A percentile compares a stretch with the other conserved stretches of the same genome.
Conservation (phyloP, 2,329 filamentous ascomycete species). For the Orbilia oligospora region DNA sequence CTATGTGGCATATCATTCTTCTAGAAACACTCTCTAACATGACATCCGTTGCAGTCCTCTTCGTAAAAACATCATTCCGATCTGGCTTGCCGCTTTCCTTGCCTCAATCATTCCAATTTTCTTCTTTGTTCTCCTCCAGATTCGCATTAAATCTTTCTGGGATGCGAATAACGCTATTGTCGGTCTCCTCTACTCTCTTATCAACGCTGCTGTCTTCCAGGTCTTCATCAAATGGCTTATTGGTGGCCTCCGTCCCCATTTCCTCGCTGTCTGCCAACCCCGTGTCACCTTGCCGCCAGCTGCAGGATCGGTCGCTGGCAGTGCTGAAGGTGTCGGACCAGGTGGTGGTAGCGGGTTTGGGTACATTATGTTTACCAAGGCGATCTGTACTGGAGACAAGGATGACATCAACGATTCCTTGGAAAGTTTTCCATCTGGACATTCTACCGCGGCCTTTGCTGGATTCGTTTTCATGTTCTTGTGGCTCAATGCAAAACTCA, state of each 20-base stretch:
- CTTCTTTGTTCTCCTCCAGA: constrained; percentile 76
- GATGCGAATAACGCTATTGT: constrained; percentile 79
- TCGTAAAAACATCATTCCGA: constrained; percentile 79
- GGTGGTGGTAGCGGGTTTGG: constrained; percentile 71
- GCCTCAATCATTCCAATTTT: constrained; percentile 76
- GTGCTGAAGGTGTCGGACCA: constrained; percentile 65
- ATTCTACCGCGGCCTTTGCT: constrained; percentile 80
- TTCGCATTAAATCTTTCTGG: constrained; percentile 78
- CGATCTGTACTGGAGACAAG: constrained; percentile 78
- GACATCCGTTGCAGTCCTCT: constrained; percentile 67
- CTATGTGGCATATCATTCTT: background rate
- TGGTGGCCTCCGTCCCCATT: constrained; percentile 80
- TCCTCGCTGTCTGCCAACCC: constrained; percentile 72
- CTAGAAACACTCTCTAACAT: constrained; percentile 3
- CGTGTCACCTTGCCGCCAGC: constrained; percentile 31
- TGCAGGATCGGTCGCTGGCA: constrained; percentile 74
- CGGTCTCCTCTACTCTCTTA: constrained; percentile 79
- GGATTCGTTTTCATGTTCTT: constrained; percentile 79
- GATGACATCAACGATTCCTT: constrained; percentile 78
- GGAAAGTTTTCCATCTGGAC: constrained; percentile 80
- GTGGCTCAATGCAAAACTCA: constrained; percentile 84
- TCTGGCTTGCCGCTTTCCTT: constrained; percentile 78
- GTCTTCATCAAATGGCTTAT: constrained; percentile 83
- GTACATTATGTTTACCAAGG: constrained; percentile 77
- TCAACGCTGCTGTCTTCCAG: constrained; percentile 81